These are phyloP conservation scores for Pseudocercospora macadamiae DNA, from an alignment of 2,329 filamentous ascomycete genomes.

Conservation along the genomic window DNA sequence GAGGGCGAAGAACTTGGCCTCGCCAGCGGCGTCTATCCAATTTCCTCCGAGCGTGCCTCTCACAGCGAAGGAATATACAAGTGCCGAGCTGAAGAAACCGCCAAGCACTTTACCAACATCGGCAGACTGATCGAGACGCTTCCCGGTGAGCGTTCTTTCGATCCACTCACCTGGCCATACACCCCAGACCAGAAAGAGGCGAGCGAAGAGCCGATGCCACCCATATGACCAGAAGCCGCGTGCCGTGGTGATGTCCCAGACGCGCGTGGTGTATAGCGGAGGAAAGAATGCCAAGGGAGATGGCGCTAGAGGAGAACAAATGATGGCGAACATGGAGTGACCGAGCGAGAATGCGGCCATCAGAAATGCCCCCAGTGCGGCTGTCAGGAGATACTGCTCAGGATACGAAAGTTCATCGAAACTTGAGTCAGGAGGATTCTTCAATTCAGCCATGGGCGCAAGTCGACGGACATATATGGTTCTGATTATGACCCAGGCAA, in stretches of 20 bases:
- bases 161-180: constrained; percentile 51
- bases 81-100: constrained; percentile 45
- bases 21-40: constrained; percentile 36
- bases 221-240: constrained; percentile 49
- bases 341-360: constrained; percentile 49
- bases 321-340: constrained; percentile 46
- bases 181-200: constrained; percentile 50
- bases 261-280: constrained; percentile 47
- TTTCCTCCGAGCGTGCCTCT: constrained; percentile 45
- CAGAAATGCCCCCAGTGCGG: constrained; percentile 46
- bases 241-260: constrained; percentile 47
- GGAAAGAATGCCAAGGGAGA: constrained; percentile 49
- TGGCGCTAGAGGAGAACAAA: constrained; percentile 44
- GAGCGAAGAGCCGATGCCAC: constrained; percentile 50
- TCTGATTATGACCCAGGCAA: constrained; percentile 42
- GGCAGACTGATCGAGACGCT: constrained; percentile 39
- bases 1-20: constrained; percentile 38
- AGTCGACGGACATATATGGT: constrained; percentile 39
- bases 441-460: constrained; percentile 18
- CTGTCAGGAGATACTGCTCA: constrained; percentile 43
- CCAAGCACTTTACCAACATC: constrained; percentile 50
- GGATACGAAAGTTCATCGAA: constrained; percentile 43
- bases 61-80: constrained; percentile 48
- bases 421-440: constrained; percentile 16
- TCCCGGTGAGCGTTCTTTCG: constrained; percentile 45